phyloP scores from a whole-genome alignment of 202 grass and related monocot genomes.

The Brachypodium distachyon region DNA sequence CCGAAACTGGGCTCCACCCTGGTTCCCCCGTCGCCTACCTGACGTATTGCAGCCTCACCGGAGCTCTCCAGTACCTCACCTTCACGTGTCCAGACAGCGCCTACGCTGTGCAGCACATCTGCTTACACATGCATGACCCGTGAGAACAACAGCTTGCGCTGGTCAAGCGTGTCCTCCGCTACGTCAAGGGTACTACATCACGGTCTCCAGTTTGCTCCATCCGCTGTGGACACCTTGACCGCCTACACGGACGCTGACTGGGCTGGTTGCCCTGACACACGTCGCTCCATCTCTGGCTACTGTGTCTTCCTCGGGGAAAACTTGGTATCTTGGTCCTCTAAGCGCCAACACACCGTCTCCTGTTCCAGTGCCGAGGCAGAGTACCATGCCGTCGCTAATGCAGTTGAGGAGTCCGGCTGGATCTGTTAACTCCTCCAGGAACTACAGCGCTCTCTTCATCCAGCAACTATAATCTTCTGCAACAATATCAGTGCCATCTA shows the following conservation, averaged over 20 bases:
- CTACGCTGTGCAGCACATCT: neutral
- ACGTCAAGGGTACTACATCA: neutral
- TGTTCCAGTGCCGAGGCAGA: too few species aligned
- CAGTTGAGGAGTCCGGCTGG: neutral
- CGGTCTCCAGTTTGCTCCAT: neutral
- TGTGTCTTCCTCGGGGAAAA: neutral
- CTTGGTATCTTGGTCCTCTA: neutral
- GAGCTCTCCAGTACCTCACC: too few species aligned
- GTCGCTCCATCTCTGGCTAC: neutral
- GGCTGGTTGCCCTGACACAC: neutral
- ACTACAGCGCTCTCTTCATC: neutral
- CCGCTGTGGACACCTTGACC: neutral
- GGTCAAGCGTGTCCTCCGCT: neutral
- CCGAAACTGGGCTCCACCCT: too few species aligned
- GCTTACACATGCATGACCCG: neutral
- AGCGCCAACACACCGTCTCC: neutral
- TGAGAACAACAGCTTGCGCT: neutral
- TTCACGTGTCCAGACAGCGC: too few species aligned
- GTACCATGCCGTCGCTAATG: neutral
- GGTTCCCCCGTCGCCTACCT: too few species aligned
- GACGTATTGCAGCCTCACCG: too few species aligned
- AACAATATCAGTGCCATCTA: too few species aligned
- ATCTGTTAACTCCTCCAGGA: neutral
- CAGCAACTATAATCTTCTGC: too few species aligned
- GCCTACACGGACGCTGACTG: slow-evolving; percentile 1